phyloP scores from a whole-genome alignment of 164 flowering plant species.

The Stephania yunnanensis region DNA sequence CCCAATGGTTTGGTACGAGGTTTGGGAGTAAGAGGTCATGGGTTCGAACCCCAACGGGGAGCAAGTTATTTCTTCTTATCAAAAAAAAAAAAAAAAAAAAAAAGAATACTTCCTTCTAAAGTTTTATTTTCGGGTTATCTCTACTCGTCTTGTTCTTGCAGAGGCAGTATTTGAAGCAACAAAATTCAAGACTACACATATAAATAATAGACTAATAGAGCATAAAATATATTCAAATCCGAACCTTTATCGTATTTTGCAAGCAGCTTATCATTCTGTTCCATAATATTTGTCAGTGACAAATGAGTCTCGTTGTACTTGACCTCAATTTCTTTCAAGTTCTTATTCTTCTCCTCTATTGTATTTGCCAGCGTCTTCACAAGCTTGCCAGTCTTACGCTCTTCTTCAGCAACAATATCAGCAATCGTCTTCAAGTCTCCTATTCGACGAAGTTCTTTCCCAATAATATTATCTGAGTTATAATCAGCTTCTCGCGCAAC shows the following conservation, averaged over 20 bases:
- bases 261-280: slow-evolving; percentile 59
- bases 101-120: neutral
- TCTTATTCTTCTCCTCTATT: slow-evolving; percentile 54
- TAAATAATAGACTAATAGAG: neutral
- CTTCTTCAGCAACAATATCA: slow-evolving; percentile 69
- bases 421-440: slow-evolving; percentile 71
- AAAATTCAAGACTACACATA: too few relatives aligned
- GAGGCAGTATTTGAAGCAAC: too few relatives aligned
- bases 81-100: neutral
- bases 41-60: too few relatives aligned
- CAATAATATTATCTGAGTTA: slow-evolving; percentile 34
- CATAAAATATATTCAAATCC: neutral
- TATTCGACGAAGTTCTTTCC: slow-evolving; percentile 58
- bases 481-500: slow-evolving; percentile 88
- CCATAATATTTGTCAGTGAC: slow-evolving; percentile 35
- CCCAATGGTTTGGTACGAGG: too few relatives aligned
- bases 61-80: neutral
- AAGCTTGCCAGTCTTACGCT: slow-evolving; percentile 56
- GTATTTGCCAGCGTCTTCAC: slow-evolving; percentile 52
- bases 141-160: too few relatives aligned
- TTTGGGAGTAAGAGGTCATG: too few relatives aligned
- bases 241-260: slow-evolving; percentile 64
- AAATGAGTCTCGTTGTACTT: slow-evolving; percentile 38
- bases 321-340: slow-evolving; percentile 48
- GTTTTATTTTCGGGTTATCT: neutral